These are phyloP conservation scores for Suillus fuscotomentosus DNA, from an alignment of 768 basidiomycete species.

Conservation along the genomic window DNA sequence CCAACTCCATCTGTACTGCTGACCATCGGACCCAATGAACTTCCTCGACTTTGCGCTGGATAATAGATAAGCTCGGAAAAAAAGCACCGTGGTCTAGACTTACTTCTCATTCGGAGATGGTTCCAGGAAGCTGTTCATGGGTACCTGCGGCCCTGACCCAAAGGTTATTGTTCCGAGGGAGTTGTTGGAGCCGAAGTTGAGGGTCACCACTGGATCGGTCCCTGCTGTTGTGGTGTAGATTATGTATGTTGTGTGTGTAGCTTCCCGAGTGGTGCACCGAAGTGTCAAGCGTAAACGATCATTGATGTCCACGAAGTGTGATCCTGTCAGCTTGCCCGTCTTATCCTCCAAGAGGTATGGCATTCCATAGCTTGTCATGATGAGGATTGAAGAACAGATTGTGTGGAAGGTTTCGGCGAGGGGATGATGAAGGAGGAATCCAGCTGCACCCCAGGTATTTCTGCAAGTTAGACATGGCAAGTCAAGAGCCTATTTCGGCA, in stretches of 20 bases:
- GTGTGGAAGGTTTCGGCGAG: background rate
- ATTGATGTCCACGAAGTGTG: constrained; percentile 63
- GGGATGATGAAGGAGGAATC: constrained; percentile 4
- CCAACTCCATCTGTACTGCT: constrained; percentile 62
- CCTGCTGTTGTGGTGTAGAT: constrained; percentile 42
- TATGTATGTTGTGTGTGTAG: constrained; percentile 47
- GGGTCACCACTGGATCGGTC: constrained; percentile 34
- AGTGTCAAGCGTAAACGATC: constrained; percentile 54
- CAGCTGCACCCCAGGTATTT: constrained; percentile 21
- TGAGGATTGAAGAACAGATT: constrained; percentile 11
- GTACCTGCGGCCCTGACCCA: constrained; percentile 32
- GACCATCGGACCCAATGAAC: constrained; percentile 58
- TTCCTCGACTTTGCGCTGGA: constrained; percentile 44
- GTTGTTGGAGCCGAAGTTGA: constrained; percentile 51
- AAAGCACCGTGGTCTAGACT: constrained; percentile 13
- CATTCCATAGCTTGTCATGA: constrained; percentile 49
- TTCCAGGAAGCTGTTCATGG: constrained; percentile 58
- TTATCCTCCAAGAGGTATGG: constrained; percentile 67
- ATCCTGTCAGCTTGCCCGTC: constrained; percentile 49
- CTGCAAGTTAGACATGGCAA: constrained; percentile 11
- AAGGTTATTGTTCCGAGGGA: constrained; percentile 53
- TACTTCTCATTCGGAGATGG: constrained; percentile 41
- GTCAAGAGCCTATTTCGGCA: constrained; percentile 24
- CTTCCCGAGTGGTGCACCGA: constrained; percentile 44
- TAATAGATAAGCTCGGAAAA: constrained; percentile 7